These are phyloP conservation scores for Penicillium sp. DNA, from an alignment of 2,329 filamentous ascomycete genomes.

Conservation along the genomic window DNA sequence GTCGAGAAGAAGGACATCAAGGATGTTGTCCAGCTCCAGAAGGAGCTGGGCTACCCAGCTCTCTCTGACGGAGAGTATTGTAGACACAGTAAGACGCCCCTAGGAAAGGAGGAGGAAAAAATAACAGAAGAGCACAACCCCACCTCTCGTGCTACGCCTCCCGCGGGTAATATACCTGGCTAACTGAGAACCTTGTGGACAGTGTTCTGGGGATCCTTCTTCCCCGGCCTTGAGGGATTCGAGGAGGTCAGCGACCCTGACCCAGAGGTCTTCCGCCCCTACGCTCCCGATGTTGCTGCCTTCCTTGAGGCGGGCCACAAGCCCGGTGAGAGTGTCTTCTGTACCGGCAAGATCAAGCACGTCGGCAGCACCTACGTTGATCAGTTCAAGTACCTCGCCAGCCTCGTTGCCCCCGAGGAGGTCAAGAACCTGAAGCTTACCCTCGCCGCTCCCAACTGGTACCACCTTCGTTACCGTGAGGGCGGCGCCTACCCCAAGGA, in stretches of 20 bases:
- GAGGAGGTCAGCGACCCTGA: slow-evolving; percentile 56
- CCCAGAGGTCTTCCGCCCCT: slow-evolving; percentile 59
- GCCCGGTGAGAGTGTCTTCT: slow-evolving; percentile 62
- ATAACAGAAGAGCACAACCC: background rate
- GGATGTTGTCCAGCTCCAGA: slow-evolving; percentile 68
- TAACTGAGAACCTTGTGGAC: slow-evolving; percentile 15
- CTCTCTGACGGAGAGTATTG: slow-evolving; percentile 73
- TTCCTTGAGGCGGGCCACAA: slow-evolving; percentile 64
- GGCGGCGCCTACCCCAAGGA: slow-evolving; percentile 62
- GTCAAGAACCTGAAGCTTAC: slow-evolving; percentile 72
- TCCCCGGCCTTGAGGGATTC: slow-evolving; percentile 60
- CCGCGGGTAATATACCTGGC: background rate
- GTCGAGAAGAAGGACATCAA: slow-evolving; percentile 70
- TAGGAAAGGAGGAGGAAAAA: background rate
- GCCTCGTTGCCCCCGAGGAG: slow-evolving; percentile 62
- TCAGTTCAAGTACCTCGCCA: slow-evolving; percentile 65
- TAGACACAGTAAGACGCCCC: slow-evolving; percentile 44
- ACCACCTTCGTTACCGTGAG: slow-evolving; percentile 66
- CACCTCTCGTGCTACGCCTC: background rate
- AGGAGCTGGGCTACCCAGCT: slow-evolving; percentile 64
- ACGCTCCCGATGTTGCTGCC: slow-evolving; percentile 66
- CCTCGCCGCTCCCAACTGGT: slow-evolving; percentile 70
- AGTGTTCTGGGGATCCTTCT: slow-evolving; percentile 65
- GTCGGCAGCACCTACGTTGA: slow-evolving; percentile 61
- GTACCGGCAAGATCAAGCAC: slow-evolving; percentile 63